These are phyloP conservation scores for Dalechampia spathulata DNA, from an alignment of 441 rosid genomes.

Conservation along the genomic window DNA sequence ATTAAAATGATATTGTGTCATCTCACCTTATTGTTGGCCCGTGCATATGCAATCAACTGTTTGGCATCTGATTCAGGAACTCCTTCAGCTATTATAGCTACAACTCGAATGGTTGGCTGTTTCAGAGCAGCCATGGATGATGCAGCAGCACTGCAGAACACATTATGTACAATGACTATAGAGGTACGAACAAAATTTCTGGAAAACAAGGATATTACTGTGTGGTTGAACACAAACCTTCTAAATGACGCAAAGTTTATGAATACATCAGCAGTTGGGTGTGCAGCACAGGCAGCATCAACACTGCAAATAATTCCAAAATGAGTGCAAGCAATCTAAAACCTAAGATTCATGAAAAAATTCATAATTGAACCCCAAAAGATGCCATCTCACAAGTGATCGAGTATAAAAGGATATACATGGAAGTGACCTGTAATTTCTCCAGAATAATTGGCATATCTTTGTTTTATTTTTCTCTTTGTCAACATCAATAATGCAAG, in stretches of 20 bases:
- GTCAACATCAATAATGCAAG: neutral
- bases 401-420: neutral
- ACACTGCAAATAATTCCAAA: conserved; percentile 43
- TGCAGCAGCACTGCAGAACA: conserved; percentile 75
- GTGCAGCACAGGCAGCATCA: conserved; percentile 86
- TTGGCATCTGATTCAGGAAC: conserved; percentile 94
- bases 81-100: conserved; percentile 97
- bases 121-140: conserved; percentile 94
- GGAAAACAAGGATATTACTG: neutral
- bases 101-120: conserved; percentile 89
- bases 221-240: conserved; percentile 37
- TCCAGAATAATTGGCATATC: neutral
- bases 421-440: neutral
- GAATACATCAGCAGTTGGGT: conserved; percentile 94
- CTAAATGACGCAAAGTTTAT: conserved; percentile 91
- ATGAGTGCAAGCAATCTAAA: conserved; percentile 6
- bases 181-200: neutral
- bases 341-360: no score
- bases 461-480: no score
- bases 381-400: neutral
- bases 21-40: conserved; percentile 80
- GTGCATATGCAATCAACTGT: conserved; percentile 84
- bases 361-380: no score
- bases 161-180: neutral
- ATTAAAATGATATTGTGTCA: neutral